Base-by-base conservation (phyloP, 495 filamentous ascomycete genomes). In the Aspergillus bridgeri region DNA sequence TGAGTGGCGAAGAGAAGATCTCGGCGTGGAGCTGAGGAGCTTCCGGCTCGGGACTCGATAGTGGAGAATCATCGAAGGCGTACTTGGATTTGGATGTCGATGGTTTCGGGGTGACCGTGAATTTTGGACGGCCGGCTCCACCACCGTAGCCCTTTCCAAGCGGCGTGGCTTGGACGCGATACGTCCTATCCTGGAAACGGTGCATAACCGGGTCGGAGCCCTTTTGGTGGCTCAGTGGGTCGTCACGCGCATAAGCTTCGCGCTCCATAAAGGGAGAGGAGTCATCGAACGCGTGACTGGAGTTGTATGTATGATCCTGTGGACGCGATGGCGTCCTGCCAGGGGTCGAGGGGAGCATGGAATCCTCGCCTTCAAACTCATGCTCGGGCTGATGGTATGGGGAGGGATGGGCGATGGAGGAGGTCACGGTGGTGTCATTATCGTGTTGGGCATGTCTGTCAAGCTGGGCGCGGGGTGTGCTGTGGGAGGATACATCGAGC, bases 121-220 rank as follows among this genome's bases (percentile, higher is more conserved):
- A 74, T 25, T 73, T 75, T 49, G 76, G 69, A 21, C 65, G 67
- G 18, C 57, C 63, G 8, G 66, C 51, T n/a, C 64, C 66, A 55
- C 63, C 70, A 50, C 66, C 66, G 54, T 64, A 71, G 51, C 66
- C 61, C 62, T 72, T 80, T 56, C 77, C 89, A 51, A 90, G 85
- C 0, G 94, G 95, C 8, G 94, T 98, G 13, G 94, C 92, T 75
- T 91, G 89, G 1, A 98, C 75, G 25, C 95, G 89, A 72, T 95
- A 98, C 45, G 88, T 97, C 68, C 94, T 96, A 75, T 97, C 90
- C 7, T 91, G 83, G 38, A 98, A 79, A 57, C 88, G 88, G 68
- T 98, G 94, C 11, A 98, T 77, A 6, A 98, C 79, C 1, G 86
- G 84, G 67, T 96, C 91, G 21, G 73, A 64, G 75, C 67, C 53